These are phyloP conservation scores for Simmondsia chinensis DNA, from an alignment of 148 eudicot genomes.

Conservation along the genomic window DNA sequence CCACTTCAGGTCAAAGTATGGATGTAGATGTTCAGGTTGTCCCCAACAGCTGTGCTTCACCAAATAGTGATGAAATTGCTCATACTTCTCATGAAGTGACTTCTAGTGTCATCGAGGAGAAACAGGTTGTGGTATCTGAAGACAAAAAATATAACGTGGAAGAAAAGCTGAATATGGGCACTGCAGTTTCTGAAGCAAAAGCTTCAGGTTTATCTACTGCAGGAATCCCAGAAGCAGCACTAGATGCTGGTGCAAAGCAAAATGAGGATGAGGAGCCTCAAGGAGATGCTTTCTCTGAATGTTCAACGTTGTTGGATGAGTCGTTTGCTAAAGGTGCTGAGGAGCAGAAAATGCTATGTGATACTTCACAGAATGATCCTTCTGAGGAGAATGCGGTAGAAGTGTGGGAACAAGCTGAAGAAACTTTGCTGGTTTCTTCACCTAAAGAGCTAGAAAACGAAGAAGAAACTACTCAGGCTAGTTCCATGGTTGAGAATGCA, in stretches of 20 bases:
- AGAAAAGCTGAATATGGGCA: neutral
- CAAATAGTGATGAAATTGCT: constrained; percentile 3
- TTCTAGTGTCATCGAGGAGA: constrained; percentile 3
- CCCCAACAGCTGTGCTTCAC: neutral
- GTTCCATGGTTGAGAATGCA: constrained; percentile 13
- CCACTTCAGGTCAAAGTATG: neutral
- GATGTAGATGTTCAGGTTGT: constrained; percentile 8
- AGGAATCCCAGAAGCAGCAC: constrained; percentile 8
- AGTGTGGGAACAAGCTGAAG: too few species aligned
- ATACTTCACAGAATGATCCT: constrained; percentile 7
- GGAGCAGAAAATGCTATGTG: too few species aligned
- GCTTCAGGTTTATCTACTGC: constrained; percentile 4
- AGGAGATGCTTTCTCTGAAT: constrained; percentile 3
- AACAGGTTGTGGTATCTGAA: constrained; percentile 2
- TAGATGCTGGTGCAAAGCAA: constrained; percentile 11
- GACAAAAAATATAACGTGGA: constrained; percentile 3
- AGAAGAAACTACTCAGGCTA: constrained; percentile 1
- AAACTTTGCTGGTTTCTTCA: too few species aligned
- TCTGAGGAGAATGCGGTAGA: too few species aligned
- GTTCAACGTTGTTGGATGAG: constrained; percentile 8
- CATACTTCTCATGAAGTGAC: constrained; percentile 5
- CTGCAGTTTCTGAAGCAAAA: constrained; percentile 7
- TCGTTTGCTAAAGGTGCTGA: constrained; percentile 4
- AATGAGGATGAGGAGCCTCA: constrained; percentile 10
- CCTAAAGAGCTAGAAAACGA: constrained; percentile 8